These are phyloP conservation scores for Eustoma russellianum DNA, from an alignment of 257 asterid genomes.

Conservation along the genomic window DNA sequence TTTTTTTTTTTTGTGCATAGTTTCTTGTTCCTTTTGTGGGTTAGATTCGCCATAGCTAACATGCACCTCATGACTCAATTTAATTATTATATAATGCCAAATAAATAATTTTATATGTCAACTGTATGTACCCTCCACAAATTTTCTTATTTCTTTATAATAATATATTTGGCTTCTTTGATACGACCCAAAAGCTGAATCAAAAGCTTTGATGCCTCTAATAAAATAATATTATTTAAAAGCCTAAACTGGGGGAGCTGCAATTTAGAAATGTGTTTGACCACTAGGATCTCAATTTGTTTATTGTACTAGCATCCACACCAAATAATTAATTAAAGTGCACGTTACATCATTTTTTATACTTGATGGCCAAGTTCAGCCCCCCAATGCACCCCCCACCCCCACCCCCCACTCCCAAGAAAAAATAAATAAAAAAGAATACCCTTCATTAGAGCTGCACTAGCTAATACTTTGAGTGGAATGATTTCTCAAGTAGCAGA, in stretches of 20 bases:
- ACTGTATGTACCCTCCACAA: constrained; percentile 15
- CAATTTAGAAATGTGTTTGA: neutral
- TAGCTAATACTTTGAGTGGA: constrained; percentile 1
- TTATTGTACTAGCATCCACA: too few relatives aligned
- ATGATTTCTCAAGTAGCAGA: too few relatives aligned
- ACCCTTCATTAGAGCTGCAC: neutral
- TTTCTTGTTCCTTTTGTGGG: constrained; percentile 11
- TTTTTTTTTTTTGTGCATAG: neutral
- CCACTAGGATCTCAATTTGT: too few relatives aligned
- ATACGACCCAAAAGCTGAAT: constrained; percentile 16
- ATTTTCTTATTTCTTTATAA: neutral
- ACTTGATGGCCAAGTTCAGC: neutral
- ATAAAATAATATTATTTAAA: constrained; percentile 12
- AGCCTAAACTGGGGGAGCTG: constrained; percentile 6
- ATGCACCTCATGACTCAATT: constrained; percentile 35
- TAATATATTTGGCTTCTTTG: constrained; percentile 11
- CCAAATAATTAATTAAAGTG: too few relatives aligned
- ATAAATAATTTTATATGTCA: constrained; percentile 5
- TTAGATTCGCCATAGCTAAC: constrained; percentile 24
- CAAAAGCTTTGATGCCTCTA: constrained; percentile 8
- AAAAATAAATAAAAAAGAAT: neutral
- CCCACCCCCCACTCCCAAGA: too few relatives aligned
- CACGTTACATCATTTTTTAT: too few relatives aligned
- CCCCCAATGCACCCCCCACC: too few relatives aligned
- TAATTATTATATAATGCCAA: constrained; percentile 11